Conservation (phyloP, 208 protist genomes). For the Vickermania spadyakhi region DNA sequence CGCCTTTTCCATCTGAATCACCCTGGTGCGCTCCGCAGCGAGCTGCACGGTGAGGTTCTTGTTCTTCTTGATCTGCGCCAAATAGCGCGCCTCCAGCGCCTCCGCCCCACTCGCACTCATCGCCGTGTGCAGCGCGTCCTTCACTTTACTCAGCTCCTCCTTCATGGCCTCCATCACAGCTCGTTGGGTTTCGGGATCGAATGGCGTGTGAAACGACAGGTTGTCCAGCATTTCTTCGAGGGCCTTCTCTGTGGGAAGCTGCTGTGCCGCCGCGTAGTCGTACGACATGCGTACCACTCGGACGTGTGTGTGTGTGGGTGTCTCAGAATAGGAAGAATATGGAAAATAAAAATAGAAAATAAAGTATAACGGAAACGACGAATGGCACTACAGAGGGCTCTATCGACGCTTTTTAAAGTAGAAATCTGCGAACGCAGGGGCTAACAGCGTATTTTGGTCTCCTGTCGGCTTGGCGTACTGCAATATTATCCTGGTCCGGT, state of each 20-base stretch:
- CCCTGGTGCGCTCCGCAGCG: constrained; percentile 24
- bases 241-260: constrained; percentile 4
- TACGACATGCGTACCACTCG: neutral
- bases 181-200: neutral
- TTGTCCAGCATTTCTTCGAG: constrained; percentile 10
- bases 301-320: no score
- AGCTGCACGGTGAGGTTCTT: constrained; percentile 44
- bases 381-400: no score
- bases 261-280: neutral
- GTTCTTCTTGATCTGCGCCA: constrained; percentile 33
- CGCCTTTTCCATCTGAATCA: constrained; percentile 12
- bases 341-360: no score
- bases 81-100: constrained; percentile 52
- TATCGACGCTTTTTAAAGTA: no score
- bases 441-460: no score
- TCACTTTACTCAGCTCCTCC: neutral
- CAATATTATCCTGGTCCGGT: no score
- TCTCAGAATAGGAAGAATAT: no score
- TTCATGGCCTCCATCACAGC: constrained; percentile 3
- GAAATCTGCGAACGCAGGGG: no score
- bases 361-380: no score
- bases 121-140: neutral
- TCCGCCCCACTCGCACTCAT: constrained; percentile 11
- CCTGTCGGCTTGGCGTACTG: no score
- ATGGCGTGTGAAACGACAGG: neutral